Base-by-base conservation (phyloP, 805 yeast genomes). In the Crinitomyces ghanaensis region DNA sequence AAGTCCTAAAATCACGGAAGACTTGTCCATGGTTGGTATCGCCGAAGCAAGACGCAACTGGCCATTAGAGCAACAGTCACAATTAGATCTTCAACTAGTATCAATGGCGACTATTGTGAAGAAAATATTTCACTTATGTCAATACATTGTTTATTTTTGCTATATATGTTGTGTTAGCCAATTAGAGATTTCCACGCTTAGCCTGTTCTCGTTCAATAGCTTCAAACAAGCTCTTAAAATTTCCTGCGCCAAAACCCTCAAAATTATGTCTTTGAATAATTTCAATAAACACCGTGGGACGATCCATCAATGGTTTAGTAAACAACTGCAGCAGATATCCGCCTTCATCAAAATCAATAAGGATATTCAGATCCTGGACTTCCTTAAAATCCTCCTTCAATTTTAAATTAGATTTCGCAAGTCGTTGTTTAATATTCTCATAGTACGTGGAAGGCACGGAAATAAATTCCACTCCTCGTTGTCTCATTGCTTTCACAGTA, bases 181-280 rank as follows among this genome's bases (percentile, higher is more conserved):
- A 28, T 17, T 37, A 46, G 21, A 46, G 31, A 31, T 82, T 82
- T 1, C 93, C 93, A 33, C 94, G 68, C 32, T 56, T 48, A 36
- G 53, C 63, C 51, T 83, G 94, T 43, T 81, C 86, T n/a, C 65
- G 65, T 52, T 83, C 95, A 37, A 83, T 73, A 5, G 79, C 71
- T 49, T 82, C 86, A 49, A 80, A 83, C 24, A 84, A 59, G 0
- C 91, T 80, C 51, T 74, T 78, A 60, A 83, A 83, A 40, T 85
- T 83, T 2, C 94, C 94, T 31, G 84, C 84, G 1, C 94, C 95
- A 56, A 83, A 83, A 0, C 95, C 95, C 39, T 76, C 68, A 51
- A 80, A 86, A 47, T 80, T 77, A 45, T 67, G 63, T 39, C 94
- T 66, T 56, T 83, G 91, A 41, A 83, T 83, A 16, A 83, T 67